These are phyloP conservation scores for Cystobasidium slooffiae DNA, from an alignment of 1,284 basidiomycete species.

Conservation along the genomic window DNA sequence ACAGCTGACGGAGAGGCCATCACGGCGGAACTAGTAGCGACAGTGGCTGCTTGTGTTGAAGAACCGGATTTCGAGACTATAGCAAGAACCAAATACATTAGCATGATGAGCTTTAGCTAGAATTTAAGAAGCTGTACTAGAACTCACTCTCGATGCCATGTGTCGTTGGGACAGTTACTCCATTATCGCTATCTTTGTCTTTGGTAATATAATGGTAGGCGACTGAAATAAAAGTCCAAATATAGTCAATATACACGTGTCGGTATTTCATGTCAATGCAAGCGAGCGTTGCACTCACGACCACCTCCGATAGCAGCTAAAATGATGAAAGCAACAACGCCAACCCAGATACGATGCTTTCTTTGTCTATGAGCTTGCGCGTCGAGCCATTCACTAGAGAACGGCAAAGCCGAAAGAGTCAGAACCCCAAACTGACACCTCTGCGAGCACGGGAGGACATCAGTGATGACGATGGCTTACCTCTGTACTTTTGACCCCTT, in stretches of 20 bases:
- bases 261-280: not conserved
- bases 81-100: not conserved
- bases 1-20: conserved; percentile 17
- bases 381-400: conserved; percentile 38
- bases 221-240: not conserved
- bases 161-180: conserved; percentile 10
- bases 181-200: conserved; percentile 13
- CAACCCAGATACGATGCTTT: conserved; percentile 38
- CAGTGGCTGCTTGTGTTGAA: not conserved
- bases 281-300: conserved; percentile 15
- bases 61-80: not conserved
- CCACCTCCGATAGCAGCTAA: conserved; percentile 38
- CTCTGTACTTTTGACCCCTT: conserved; percentile 23
- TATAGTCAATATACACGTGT: not conserved
- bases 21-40: not conserved
- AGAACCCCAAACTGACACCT: too few relatives aligned
- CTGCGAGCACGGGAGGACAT: too few relatives aligned
- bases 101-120: not conserved
- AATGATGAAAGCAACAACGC: conserved; percentile 32
- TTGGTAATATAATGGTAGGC: conserved; percentile 38
- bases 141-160: conserved; percentile 34
- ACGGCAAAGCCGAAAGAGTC: too few relatives aligned
- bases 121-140: not conserved
- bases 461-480: not conserved
- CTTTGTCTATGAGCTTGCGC: conserved; percentile 20